These are phyloP conservation scores for Xanthoconium separans DNA, from an alignment of 1,284 basidiomycete genomes.

Conservation along the genomic window DNA sequence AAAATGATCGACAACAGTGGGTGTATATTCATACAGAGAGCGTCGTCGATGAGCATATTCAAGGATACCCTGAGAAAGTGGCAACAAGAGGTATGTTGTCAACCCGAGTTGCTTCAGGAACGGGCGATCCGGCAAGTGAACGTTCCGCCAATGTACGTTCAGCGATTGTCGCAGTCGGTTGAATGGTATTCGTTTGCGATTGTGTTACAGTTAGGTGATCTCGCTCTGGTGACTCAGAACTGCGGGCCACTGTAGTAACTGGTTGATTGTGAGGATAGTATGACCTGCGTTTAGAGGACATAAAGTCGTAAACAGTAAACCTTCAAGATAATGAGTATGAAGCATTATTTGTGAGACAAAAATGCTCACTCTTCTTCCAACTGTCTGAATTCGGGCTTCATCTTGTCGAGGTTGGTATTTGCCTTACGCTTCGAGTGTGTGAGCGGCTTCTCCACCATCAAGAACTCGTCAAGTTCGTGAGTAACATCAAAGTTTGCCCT, in stretches of 20 bases:
- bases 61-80: slow-evolving; percentile 22
- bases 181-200: slow-evolving; percentile 43
- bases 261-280: slow-evolving; percentile 82
- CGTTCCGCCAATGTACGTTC: slow-evolving; percentile 53
- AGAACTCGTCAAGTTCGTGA: slow-evolving; percentile 94
- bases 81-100: slow-evolving; percentile 31
- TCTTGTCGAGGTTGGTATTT: slow-evolving; percentile 78
- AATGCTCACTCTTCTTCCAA: slow-evolving; percentile 86
- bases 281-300: slow-evolving; percentile 59
- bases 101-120: slow-evolving; percentile 19
- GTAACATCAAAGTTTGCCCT: slow-evolving; percentile 97
- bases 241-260: slow-evolving; percentile 44
- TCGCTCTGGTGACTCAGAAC: slow-evolving; percentile 39
- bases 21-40: slow-evolving; percentile 1
- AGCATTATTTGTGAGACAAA: neutral
- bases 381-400: slow-evolving; percentile 88
- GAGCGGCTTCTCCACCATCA: slow-evolving; percentile 95
- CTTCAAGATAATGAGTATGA: slow-evolving; percentile 35
- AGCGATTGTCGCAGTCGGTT: slow-evolving; percentile 50
- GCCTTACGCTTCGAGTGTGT: slow-evolving; percentile 90
- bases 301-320: slow-evolving; percentile 79
- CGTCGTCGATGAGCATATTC: slow-evolving; percentile 6
- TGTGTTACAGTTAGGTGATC: slow-evolving; percentile 37
- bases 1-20: slow-evolving; percentile 9
- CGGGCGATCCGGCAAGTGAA: slow-evolving; percentile 61